Evolutionary conservation across 2,329 filamentous ascomycete genomes (phyloP), one percentile per base, ranked within the genome.

Genomic region (Gliomastix tumulicola): DNA sequence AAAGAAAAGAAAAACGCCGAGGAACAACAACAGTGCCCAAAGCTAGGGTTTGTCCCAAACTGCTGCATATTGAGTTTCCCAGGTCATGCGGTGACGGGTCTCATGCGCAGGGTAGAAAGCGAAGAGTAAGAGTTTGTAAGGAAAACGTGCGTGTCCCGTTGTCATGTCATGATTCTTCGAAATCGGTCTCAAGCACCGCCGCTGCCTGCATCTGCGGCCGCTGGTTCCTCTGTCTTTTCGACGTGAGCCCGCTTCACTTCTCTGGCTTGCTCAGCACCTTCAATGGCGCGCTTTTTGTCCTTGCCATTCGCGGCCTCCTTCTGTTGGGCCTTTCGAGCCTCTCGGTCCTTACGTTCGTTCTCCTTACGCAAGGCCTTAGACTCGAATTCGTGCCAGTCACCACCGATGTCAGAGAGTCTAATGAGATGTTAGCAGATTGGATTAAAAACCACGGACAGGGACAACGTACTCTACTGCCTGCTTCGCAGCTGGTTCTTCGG

Each of bases 371-470:
- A 70, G 13, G 88, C 89, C 64, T 98, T 98, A 38, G 88, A 94
- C 64, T 98, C 92, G 51, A 97, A 95, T 56, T 98, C 92, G 55
- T 98, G 92, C 92, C 92, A 98, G 50, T 98, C 92, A 17, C 92
- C 92, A 49, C 92, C 79, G 21, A 98, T 73, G 34, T 81, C 69
- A 41, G 82, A 79, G 34, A 98, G 74, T 51, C 84, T 86, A 44
- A 21, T n/a, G 22, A 30, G 16, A 11, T 27, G 21, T 37, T 13
- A 35, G 19, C 18, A 31, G 16, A 32, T 19, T 16, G n/a, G 7
- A 32, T 20, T 21, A 6, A 19, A 21, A 3, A 34, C 36, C 23
- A 19, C 37, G 13, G 15, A 30, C 33, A 25, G 11, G 35, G 12
- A 30, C 3, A 8, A 37, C 82, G 63, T 74, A 89, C 79, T 95